Evolutionary conservation across 495 filamentous ascomycete species (phyloP).

Genomic region (Penicillium canescens): DNA sequence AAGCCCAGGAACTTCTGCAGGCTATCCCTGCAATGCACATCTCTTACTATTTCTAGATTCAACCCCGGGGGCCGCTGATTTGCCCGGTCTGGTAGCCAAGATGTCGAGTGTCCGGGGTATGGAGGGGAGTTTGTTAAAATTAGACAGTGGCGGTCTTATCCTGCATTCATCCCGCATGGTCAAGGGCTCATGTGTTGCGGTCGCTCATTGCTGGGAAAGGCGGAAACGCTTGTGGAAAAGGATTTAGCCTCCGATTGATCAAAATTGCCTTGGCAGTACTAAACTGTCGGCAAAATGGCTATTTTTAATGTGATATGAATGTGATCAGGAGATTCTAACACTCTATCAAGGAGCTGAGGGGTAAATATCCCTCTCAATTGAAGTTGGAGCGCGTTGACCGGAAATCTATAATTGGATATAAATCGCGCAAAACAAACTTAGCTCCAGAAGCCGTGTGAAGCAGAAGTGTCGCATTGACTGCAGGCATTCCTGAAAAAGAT

Average conservation of each 20-base stretch:
- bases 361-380: no score
- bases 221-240: constrained; percentile 8
- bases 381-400: no score
- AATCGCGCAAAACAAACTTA: no score
- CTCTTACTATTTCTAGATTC: constrained; percentile 2
- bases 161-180: neutral
- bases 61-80: neutral
- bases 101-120: neutral
- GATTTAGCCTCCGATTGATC: neutral
- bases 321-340: neutral
- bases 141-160: constrained; percentile 2
- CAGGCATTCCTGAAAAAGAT: no score
- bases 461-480: no score
- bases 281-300: neutral
- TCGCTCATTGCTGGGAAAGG: neutral
- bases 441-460: no score
- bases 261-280: neutral
- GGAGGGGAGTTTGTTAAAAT: neutral
- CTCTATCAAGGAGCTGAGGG: no score
- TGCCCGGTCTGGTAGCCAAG: constrained; percentile 6
- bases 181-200: neutral
- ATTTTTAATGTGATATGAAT: constrained; percentile 9
- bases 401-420: no score
- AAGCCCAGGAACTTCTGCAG: neutral
- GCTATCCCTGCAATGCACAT: constrained; percentile 2